A percentile compares a stretch with the other conserved stretches of the same genome.
phyloP scores from a whole-genome alignment of 2,329 filamentous ascomycete species.

The Fusarium coffeatum region DNA sequence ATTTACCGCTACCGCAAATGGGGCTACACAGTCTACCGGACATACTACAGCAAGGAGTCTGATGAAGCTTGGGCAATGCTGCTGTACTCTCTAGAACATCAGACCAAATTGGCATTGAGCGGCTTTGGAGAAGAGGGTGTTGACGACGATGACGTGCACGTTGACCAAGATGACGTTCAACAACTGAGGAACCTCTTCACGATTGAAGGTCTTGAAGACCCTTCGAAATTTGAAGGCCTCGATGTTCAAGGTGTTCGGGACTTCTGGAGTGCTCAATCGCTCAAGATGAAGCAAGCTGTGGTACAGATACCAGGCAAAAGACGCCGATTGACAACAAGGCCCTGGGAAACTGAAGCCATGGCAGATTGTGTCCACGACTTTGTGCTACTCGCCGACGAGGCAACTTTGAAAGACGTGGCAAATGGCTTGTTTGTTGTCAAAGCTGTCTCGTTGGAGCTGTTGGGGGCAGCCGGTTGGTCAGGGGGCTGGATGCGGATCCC shows the following conservation, averaged over 20 bases:
- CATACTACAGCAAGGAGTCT: neutral
- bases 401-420: neutral
- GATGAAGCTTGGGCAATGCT: neutral
- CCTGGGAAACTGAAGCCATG: neutral
- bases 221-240: neutral
- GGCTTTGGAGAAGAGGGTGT: neutral
- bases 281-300: neutral
- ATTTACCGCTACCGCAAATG: neutral
- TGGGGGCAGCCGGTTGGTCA: neutral
- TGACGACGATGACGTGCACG: neutral
- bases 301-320: neutral
- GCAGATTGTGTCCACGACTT: neutral
- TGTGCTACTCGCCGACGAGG: neutral
- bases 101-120: neutral
- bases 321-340: neutral
- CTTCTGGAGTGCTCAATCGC: neutral
- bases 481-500: slow-evolving; percentile 12
- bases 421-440: neutral
- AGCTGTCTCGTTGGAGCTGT: neutral
- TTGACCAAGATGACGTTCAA: neutral
- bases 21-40: neutral
- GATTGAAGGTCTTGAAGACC: neutral
- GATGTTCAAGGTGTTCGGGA: neutral
- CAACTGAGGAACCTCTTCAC: neutral
- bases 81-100: neutral